Evolutionary conservation across 257 asterid genomes (phyloP).

Genomic region (Petrea volubilis): DNA sequence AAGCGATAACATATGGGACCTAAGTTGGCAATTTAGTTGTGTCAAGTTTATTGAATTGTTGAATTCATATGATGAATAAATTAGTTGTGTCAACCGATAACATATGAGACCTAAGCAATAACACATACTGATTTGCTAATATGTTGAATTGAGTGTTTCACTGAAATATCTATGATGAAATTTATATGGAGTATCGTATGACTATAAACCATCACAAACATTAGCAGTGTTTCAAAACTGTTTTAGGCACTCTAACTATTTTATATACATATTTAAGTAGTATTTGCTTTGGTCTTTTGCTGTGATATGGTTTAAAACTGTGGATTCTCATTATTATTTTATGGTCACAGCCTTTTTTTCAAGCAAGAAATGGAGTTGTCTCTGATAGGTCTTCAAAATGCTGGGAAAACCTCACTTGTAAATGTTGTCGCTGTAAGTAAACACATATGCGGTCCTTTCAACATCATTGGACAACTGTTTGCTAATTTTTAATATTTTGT

Average conservation of each 20-base stretch:
- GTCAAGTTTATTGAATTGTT: too few relatives aligned
- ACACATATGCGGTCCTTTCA: background rate
- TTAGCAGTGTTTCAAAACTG: background rate
- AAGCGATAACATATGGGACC: background rate
- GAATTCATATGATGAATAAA: too few relatives aligned
- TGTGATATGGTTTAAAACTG: background rate
- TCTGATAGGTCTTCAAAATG: conserved; percentile 94
- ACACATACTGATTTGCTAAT: too few relatives aligned
- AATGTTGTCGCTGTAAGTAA: conserved; percentile 92
- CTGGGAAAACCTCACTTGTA: conserved; percentile 97
- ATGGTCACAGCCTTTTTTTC: conserved; percentile 76
- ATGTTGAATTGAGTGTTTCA: background rate
- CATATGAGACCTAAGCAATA: too few relatives aligned
- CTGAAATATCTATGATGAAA: background rate
- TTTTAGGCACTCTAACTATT: conserved; percentile 3
- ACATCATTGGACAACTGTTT: background rate
- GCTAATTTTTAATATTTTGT: conserved; percentile 1
- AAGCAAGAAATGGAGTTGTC: conserved; percentile 99
- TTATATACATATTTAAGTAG: too few relatives aligned
- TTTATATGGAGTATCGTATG: background rate
- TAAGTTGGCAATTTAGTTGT: background rate
- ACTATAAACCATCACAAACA: background rate
- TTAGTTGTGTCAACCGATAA: too few relatives aligned
- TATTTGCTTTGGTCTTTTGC: too few relatives aligned
- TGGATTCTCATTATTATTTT: conserved; percentile 15